These are phyloP conservation scores for Talaromyces liani DNA, from an alignment of 495 filamentous ascomycete genomes.

Conservation along the genomic window DNA sequence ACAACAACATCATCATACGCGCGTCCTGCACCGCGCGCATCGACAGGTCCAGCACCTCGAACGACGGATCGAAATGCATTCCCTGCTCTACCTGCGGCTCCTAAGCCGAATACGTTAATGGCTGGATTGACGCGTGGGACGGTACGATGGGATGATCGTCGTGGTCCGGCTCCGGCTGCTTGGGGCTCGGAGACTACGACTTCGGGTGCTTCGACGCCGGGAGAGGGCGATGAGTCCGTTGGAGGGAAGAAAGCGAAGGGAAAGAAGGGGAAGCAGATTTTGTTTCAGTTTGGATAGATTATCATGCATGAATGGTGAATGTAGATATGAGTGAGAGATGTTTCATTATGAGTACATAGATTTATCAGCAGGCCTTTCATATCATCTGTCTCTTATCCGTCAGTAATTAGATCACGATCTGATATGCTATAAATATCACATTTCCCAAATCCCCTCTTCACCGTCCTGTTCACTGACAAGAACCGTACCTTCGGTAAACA, in stretches of 20 bases:
- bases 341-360: not conserved
- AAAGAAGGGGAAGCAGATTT: conserved; percentile 73
- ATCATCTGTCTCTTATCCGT: not conserved
- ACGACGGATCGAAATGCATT: conserved; percentile 53
- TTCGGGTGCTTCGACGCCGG: conserved; percentile 20
- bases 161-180: conserved; percentile 27
- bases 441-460: not conserved
- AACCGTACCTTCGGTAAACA: not conserved
- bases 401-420: not conserved
- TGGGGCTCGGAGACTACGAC: conserved; percentile 33
- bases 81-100: conserved; percentile 70
- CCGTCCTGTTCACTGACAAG: not conserved
- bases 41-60: conserved; percentile 17
- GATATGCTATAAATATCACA: not conserved
- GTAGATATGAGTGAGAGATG: not conserved
- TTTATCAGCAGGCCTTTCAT: not conserved
- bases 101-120: conserved; percentile 71
- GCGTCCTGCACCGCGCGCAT: conserved; percentile 13
- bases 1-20: conserved; percentile 17
- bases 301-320: conserved; percentile 12
- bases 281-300: conserved; percentile 45
- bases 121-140: conserved; percentile 69
- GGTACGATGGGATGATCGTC: conserved; percentile 58
- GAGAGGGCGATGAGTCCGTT: conserved; percentile 35
- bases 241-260: conserved; percentile 66